Base-by-base conservation (phyloP, 768 basidiomycete species). In the Phaeotremella fagi region DNA sequence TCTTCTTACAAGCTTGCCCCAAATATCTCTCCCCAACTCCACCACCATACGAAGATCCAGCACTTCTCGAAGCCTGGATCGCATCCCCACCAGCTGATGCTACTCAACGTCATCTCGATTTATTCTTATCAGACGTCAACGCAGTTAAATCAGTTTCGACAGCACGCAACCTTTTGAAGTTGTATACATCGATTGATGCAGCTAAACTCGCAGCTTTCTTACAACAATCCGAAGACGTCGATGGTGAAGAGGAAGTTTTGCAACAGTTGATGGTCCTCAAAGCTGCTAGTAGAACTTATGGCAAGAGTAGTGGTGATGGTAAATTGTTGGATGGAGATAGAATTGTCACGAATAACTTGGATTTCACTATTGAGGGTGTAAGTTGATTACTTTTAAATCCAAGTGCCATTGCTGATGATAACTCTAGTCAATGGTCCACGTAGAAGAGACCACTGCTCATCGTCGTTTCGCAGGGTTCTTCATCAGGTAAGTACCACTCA, bases 241-340 rank as follows among this genome's bases (percentile, higher is more conserved):
- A 59, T 4, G 87, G 88, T 59, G 94, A 97, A 76, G 94, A 98
- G 70, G 87, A 88, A 74, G 85, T 97, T 68, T 80, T 99, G 54
- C 87, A 92, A 76, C 88, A 94, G 80, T 82, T 98, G 80, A 95
- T 98, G 90, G 85, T 90, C 38, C 82, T 95, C 77, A 98, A 99
- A 79, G 85, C 87, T 59, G 83, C 84, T 0, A 87, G 86, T 63
- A 80, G 89, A 66, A 88, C 86, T 18, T 74, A 71, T 57, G 68
- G 59, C 25, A 54, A 59, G 44, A 45, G 57, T 43, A 27, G 47
- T 79, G 79, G 16, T 79, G 85, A 49, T 47, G 74, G 33, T 73
- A 61, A 50, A 15, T 46, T 95, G 31, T 78, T 98, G 55, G 86
- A 87, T 57, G 94, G 94, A 1, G 83, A 90, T 69, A 84, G 82